phyloP scores from a whole-genome alignment of 225 moss, liverwort and hornwort species.

The Takakia lepidozioides region DNA sequence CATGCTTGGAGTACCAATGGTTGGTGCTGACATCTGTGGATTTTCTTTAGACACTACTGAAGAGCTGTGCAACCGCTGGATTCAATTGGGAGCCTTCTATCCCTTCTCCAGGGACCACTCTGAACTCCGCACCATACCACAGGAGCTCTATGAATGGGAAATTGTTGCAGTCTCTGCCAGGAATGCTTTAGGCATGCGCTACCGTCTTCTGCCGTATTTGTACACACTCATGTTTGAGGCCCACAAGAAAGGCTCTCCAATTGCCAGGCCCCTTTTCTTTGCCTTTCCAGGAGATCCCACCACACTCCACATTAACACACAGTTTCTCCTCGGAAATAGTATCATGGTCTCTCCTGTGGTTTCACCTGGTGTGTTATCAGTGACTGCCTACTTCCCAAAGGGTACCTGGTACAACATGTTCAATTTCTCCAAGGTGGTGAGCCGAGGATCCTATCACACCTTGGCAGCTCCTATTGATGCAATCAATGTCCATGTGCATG shows the following conservation, averaged over 20 bases:
- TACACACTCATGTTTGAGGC: conserved; percentile 78
- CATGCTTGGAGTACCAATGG: conserved; percentile 77
- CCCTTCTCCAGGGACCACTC: conserved; percentile 74
- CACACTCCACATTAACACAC: conserved; percentile 37
- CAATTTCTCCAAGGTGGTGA: conserved; percentile 26
- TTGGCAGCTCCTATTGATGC: conserved; percentile 37
- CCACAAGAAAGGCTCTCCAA: conserved; percentile 61
- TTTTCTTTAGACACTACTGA: conserved; percentile 64
- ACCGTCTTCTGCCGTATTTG: conserved; percentile 51
- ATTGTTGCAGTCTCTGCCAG: conserved; percentile 44
- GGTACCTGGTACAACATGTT: conserved; percentile 78
- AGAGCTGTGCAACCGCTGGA: conserved; percentile 72
- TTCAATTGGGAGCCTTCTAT: conserved; percentile 75
- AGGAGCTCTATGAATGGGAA: conserved; percentile 69
- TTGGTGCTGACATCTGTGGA: conserved; percentile 79
- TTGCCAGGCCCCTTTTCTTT: conserved; percentile 62
- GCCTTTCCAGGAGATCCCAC: conserved; percentile 40
- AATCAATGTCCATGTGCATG: conserved; percentile 59
- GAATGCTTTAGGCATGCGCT: conserved; percentile 48
- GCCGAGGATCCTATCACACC: conserved; percentile 11
- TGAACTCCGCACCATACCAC: conserved; percentile 10
- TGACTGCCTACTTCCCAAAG: conserved; percentile 59
- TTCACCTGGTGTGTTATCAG: conserved; percentile 20
- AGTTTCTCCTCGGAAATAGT: conserved; percentile 50
- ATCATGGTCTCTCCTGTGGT: conserved; percentile 65